These are phyloP conservation scores for Boletus fagicola DNA, from an alignment of 768 basidiomycete species.

Conservation along the genomic window DNA sequence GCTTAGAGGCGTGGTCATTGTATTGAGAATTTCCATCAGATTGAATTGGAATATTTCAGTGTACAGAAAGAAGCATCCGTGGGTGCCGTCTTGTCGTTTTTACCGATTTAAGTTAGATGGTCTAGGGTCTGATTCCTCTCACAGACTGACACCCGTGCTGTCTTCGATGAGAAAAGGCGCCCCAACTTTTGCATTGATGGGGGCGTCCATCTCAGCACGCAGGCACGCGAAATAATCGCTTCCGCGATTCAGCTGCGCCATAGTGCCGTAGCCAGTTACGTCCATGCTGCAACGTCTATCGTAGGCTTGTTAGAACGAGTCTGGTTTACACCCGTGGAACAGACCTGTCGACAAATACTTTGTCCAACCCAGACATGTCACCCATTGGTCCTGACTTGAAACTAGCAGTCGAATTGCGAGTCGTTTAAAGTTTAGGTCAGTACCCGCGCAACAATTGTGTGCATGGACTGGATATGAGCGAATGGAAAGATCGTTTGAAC, in stretches of 20 bases:
- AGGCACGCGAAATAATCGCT: background rate
- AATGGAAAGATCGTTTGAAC: background rate
- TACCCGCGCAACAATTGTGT: background rate
- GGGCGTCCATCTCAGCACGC: background rate
- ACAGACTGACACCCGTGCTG: slow-evolving; percentile 1
- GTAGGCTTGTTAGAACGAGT: slow-evolving; percentile 2
- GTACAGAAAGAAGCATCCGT: slow-evolving; percentile 10
- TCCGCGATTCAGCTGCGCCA: background rate
- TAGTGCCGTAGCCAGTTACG: background rate
- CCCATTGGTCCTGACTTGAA: background rate
- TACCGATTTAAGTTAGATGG: slow-evolving; percentile 20
- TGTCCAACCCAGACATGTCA: background rate
- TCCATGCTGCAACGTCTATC: background rate
- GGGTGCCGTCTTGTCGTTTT: slow-evolving; percentile 7
- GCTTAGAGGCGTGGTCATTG: background rate
- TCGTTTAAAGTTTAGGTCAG: background rate
- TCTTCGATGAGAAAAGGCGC: slow-evolving; percentile 3
- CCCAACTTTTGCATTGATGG: background rate
- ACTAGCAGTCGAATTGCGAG: background rate
- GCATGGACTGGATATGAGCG: background rate
- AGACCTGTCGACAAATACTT: slow-evolving; percentile 1
- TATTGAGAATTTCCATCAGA: slow-evolving; percentile 5
- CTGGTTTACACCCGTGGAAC: background rate
- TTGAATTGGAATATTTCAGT: background rate
- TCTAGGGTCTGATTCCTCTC: slow-evolving; percentile 5